Percentiles rank a stretch among this genome's conserved stretches.
phyloP scores from a whole-genome alignment of 176 grass and related monocot species.

The Areca catechu region DNA sequence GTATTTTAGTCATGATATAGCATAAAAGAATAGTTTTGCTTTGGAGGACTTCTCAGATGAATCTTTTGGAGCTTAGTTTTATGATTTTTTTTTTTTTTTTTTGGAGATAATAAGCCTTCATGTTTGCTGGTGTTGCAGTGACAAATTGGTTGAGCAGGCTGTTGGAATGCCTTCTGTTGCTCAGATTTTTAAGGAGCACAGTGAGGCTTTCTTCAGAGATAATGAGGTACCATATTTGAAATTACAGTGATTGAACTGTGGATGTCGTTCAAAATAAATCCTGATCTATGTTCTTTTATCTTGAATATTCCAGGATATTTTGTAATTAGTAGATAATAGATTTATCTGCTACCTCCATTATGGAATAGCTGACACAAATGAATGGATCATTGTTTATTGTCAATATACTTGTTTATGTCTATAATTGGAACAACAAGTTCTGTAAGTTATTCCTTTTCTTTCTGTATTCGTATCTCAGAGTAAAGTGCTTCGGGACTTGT shows the following conservation, averaged over 20 bases:
- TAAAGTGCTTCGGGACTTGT: slow-evolving; percentile 73
- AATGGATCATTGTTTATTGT: too few species aligned
- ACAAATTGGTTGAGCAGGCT: slow-evolving; percentile 94
- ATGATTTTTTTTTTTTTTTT: neutral
- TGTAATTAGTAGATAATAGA: too few species aligned
- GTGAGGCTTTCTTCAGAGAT: slow-evolving; percentile 91
- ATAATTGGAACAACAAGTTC: neutral
- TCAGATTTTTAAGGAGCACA: slow-evolving; percentile 90
- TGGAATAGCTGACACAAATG: too few species aligned
- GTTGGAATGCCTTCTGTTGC: slow-evolving; percentile 91
- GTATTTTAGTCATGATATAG: slow-evolving; percentile 1
- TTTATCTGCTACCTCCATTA: too few species aligned
- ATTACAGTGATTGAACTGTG: too few species aligned
- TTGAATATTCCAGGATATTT: too few species aligned
- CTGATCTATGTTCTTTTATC: too few species aligned
- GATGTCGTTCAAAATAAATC: too few species aligned
- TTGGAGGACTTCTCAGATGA: neutral
- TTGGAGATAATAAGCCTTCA: neutral
- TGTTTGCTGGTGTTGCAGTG: slow-evolving; percentile 38
- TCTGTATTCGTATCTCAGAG: slow-evolving; percentile 33
- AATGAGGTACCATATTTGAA: slow-evolving; percentile 49
- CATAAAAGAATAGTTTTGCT: neutral
- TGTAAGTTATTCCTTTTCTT: slow-evolving; percentile 9
- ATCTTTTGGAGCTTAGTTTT: too few species aligned
- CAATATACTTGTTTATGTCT: too few species aligned